Percentiles rank a stretch among this genome's conserved stretches.
Conservation (phyloP, 2,329 filamentous ascomycete species). For the Chaetothyriales sp. region DNA sequence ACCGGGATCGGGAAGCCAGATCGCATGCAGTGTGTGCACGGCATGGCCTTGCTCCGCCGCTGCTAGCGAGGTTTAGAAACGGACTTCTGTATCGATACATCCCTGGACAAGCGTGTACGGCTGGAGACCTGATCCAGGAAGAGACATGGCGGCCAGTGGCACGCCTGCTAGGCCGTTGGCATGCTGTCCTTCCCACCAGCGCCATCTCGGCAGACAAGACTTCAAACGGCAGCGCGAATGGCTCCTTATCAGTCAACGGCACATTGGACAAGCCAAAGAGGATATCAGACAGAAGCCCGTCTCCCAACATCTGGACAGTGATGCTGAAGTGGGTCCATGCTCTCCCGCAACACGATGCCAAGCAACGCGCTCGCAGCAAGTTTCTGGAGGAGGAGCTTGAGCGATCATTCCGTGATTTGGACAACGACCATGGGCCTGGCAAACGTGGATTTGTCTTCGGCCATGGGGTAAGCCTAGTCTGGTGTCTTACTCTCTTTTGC, state of each 20-base stretch:
- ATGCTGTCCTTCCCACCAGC: conserved; percentile 51
- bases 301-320: conserved; percentile 86
- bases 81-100: conserved; percentile 92
- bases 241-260: conserved; percentile 26
- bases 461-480: conserved; percentile 4
- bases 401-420: conserved; percentile 53
- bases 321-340: conserved; percentile 92
- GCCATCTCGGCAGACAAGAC: conserved; percentile 24
- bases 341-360: conserved; percentile 56
- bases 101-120: conserved; percentile 61
- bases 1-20: conserved; percentile 59
- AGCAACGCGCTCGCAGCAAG: conserved; percentile 51
- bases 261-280: conserved; percentile 20
- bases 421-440: conserved; percentile 62
- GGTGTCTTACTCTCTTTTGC: neutral
- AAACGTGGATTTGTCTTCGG: conserved; percentile 46
- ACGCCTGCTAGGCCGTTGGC: conserved; percentile 77
- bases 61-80: conserved; percentile 87
- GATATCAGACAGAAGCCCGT: conserved; percentile 50
- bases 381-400: conserved; percentile 60
- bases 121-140: conserved; percentile 62
- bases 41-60: conserved; percentile 65
- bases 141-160: conserved; percentile 73
- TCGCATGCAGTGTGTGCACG: conserved; percentile 76
- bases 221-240: conserved; percentile 7